Evolutionary conservation across 2,329 filamentous ascomycete genomes (phyloP).

Genomic region (Ceratocystis lukuohia): DNA sequence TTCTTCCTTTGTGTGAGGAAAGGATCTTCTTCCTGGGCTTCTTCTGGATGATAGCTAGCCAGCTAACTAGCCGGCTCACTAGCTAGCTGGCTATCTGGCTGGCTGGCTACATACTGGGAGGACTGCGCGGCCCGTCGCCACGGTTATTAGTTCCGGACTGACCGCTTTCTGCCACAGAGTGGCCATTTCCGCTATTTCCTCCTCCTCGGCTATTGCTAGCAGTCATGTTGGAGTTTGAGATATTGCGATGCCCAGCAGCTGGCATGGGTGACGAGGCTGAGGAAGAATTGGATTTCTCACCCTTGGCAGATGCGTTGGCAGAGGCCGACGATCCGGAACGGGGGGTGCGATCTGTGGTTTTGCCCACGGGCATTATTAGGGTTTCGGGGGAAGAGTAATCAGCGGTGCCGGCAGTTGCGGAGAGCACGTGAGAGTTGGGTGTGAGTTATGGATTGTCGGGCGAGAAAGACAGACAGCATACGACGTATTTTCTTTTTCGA

Average conservation of each 20-base stretch:
- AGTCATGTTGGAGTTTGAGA: constrained; percentile 4
- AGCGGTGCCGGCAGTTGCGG: neutral
- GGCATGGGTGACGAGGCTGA: constrained; percentile 2
- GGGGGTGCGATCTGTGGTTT: constrained; percentile 11
- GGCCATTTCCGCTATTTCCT: constrained; percentile 8
- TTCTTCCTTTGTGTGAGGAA: too few relatives aligned
- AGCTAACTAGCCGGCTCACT: too few relatives aligned
- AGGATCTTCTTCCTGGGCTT: too few relatives aligned
- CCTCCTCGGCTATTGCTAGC: neutral
- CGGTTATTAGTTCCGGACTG: constrained; percentile 23
- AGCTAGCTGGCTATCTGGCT: too few relatives aligned
- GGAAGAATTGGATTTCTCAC: constrained; percentile 12
- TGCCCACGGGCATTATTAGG: constrained; percentile 16
- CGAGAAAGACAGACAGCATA: too few relatives aligned
- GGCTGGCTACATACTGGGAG: constrained; percentile 41
- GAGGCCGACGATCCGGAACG: constrained; percentile 13
- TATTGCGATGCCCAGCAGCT: constrained; percentile 12
- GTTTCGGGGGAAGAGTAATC: neutral
- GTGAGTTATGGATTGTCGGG: neutral
- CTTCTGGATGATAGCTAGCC: too few relatives aligned
- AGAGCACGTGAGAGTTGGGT: neutral
- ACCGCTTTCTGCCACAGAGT: constrained; percentile 11
- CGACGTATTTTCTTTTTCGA: neutral
- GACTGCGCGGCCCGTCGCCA: constrained; percentile 49
- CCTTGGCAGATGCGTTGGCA: constrained; percentile 11